Conservation (phyloP, 805 yeast species). For the Sungouiella thailandica region DNA sequence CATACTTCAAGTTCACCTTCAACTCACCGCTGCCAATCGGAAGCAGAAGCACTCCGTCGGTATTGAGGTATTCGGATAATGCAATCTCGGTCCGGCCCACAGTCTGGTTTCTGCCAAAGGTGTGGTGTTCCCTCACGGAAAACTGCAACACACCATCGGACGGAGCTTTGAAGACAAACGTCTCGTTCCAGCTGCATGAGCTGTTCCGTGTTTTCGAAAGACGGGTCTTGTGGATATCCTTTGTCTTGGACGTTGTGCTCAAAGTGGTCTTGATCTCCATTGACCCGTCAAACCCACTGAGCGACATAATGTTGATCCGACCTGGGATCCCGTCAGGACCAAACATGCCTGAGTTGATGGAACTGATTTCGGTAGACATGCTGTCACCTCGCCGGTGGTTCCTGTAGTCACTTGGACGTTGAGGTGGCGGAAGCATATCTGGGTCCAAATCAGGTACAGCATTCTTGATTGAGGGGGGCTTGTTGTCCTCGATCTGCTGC, state of each 20-base stretch:
- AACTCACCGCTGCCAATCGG: constrained; percentile 37
- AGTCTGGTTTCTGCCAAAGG: constrained; percentile 64
- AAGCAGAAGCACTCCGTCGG: constrained; percentile 35
- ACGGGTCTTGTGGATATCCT: constrained; percentile 64
- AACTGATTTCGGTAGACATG: constrained; percentile 26
- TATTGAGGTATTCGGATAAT: constrained; percentile 47
- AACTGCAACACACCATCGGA: constrained; percentile 57
- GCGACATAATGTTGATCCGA: constrained; percentile 46
- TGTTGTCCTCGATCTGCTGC: constrained; percentile 10
- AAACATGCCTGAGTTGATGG: constrained; percentile 31
- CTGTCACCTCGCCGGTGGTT: constrained; percentile 20
- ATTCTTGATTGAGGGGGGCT: constrained; percentile 12
- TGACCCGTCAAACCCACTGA: constrained; percentile 32
- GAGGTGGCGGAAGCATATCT: constrained; percentile 36
- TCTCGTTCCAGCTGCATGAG: constrained; percentile 53
- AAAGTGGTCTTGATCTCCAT: constrained; percentile 53
- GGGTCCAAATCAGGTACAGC: constrained; percentile 31
- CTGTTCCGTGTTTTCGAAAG: constrained; percentile 46
- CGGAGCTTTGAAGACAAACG: constrained; percentile 61
- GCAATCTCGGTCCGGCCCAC: constrained; percentile 55
- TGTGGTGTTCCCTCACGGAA: constrained; percentile 60
- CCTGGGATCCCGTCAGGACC: constrained; percentile 47
- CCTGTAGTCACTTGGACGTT: constrained; percentile 22
- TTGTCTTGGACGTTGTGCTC: constrained; percentile 42
- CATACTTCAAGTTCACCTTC: constrained; percentile 33